A percentile compares a stretch with the other conserved stretches of the same genome.
phyloP scores from a whole-genome alignment of 208 protist species.

The Acanthamoeba castellanii region DNA sequence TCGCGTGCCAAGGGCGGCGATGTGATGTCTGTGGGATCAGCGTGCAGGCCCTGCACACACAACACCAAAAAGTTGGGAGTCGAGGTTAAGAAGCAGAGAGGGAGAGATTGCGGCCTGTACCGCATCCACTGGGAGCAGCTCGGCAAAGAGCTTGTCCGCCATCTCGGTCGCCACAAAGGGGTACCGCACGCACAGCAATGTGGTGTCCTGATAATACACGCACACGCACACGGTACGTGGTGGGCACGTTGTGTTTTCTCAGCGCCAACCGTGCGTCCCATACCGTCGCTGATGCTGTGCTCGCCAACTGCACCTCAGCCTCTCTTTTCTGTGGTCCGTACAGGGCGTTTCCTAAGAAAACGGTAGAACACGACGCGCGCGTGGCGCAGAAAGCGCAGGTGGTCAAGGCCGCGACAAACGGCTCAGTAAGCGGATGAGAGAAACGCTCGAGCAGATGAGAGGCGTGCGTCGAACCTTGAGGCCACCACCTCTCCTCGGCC shows the following conservation, averaged over 20 bases:
- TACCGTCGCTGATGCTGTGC: background rate
- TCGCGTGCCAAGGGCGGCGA: background rate
- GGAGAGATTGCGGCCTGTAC: background rate
- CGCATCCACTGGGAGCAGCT: background rate
- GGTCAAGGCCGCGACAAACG: too few relatives aligned
- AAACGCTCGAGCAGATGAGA: too few relatives aligned
- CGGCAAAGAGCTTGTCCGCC: constrained; percentile 11
- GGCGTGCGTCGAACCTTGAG: background rate
- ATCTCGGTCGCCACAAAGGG: constrained; percentile 26
- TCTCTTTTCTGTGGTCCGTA: background rate
- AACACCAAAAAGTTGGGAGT: too few relatives aligned
- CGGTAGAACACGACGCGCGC: background rate
- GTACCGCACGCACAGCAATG: background rate
- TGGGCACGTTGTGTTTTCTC: too few relatives aligned
- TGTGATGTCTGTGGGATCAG: background rate
- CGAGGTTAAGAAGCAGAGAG: too few relatives aligned
- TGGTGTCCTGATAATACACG: background rate
- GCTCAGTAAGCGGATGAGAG: too few relatives aligned
- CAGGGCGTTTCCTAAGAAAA: background rate
- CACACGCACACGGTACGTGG: too few relatives aligned
- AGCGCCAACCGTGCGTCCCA: too few relatives aligned
- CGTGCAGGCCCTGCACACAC: background rate
- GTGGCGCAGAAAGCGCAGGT: background rate
- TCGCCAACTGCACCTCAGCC: background rate
- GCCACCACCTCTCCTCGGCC: background rate